Evolutionary conservation across 192 early-diverging fungal species (phyloP).

Genomic region (Gigaspora rosea): DNA sequence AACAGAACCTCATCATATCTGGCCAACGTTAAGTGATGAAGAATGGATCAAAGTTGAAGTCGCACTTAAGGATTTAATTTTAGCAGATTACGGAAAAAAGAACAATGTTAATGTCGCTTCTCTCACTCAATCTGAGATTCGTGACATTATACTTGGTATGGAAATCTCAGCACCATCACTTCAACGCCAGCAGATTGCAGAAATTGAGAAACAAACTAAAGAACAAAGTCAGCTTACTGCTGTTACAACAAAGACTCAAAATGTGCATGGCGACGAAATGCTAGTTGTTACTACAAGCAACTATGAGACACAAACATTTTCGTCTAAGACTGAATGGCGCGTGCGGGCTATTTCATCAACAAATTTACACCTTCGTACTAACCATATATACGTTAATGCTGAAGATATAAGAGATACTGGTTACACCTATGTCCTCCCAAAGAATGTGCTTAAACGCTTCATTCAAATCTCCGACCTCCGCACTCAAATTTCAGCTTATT

Average conservation of each 20-base stretch:
- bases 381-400: conserved; percentile 94
- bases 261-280: conserved; percentile 97
- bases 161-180: conserved; percentile 96
- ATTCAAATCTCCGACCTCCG: conserved; percentile 93
- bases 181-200: conserved; percentile 95
- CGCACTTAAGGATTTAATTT: conserved; percentile 93
- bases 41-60: conserved; percentile 98
- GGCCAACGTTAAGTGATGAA: conserved; percentile 95
- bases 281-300: conserved; percentile 96
- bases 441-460: conserved; percentile 97
- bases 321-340: conserved; percentile 99
- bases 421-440: conserved; percentile 94
- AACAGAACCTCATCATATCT: conserved; percentile 96
- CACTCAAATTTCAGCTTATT: conserved; percentile 93
- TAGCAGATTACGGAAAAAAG: conserved; percentile 99
- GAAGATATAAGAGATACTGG: conserved; percentile 95
- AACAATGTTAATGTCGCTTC: conserved; percentile 98
- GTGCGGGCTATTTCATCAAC: conserved; percentile 96
- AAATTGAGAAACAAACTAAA: conserved; percentile 95
- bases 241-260: conserved; percentile 94
- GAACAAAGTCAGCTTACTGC: conserved; percentile 94
- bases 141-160: conserved; percentile 99
- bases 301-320: conserved; percentile 95
- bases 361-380: conserved; percentile 91
- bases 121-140: conserved; percentile 94